These are phyloP conservation scores for Cyberlindnera sargentensis DNA, from an alignment of 805 yeast genomes.

Conservation along the genomic window DNA sequence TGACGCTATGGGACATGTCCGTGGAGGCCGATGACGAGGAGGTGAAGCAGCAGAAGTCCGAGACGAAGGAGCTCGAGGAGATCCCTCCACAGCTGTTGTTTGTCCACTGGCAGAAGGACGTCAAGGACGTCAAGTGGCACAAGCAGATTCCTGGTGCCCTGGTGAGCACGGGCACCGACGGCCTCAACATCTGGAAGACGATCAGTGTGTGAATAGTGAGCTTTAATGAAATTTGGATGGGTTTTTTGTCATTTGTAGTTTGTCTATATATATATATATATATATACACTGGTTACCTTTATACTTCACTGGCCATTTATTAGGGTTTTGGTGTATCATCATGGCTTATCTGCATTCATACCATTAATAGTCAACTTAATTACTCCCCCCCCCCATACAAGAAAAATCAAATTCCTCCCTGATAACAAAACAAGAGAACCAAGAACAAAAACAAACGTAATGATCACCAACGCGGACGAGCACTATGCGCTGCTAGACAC, in stretches of 20 bases:
- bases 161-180: slow-evolving; percentile 93
- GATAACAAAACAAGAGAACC: background rate
- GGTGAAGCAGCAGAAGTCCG: slow-evolving; percentile 75
- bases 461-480: slow-evolving; percentile 6
- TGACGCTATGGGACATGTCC: slow-evolving; percentile 95
- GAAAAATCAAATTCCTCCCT: too few species aligned
- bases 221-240: background rate
- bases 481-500: slow-evolving; percentile 10
- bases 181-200: slow-evolving; percentile 92
- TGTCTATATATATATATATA: too few species aligned
- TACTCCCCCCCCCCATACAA: too few species aligned
- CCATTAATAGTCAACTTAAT: too few species aligned
- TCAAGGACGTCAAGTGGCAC: slow-evolving; percentile 98
- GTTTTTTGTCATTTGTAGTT: too few species aligned
- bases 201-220: slow-evolving; percentile 63
- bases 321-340: too few species aligned
- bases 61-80: slow-evolving; percentile 71
- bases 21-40: slow-evolving; percentile 99
- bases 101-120: slow-evolving; percentile 97
- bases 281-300: too few species aligned
- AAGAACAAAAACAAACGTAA: background rate
- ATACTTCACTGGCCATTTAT: too few species aligned
- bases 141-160: slow-evolving; percentile 93
- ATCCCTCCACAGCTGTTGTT: slow-evolving; percentile 94
- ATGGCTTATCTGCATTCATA: too few species aligned